phyloP scores from a whole-genome alignment of 805 yeast species.

The Yarrowia deformans region DNA sequence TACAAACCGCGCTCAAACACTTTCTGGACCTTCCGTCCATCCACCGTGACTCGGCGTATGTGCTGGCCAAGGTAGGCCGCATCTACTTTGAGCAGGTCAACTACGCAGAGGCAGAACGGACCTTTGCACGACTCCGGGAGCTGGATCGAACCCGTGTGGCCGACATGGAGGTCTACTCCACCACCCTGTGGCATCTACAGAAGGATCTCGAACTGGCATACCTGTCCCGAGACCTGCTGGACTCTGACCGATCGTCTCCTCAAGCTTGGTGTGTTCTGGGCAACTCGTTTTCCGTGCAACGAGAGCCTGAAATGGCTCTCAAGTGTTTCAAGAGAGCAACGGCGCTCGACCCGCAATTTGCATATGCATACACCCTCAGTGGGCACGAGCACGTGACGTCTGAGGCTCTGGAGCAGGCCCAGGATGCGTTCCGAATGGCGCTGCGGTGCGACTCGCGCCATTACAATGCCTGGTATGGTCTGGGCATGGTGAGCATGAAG shows the following conservation, averaged over 20 bases:
- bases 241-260: conserved; percentile 68
- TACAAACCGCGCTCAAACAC: conserved; percentile 77
- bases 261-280: conserved; percentile 94
- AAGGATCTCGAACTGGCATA: conserved; percentile 79
- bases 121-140: conserved; percentile 66
- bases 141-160: conserved; percentile 78
- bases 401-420: conserved; percentile 90
- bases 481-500: conserved; percentile 91
- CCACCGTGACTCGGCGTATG: conserved; percentile 82
- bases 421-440: conserved; percentile 81
- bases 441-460: conserved; percentile 78
- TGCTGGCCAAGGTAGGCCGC: conserved; percentile 77
- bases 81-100: conserved; percentile 86
- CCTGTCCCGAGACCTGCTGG: conserved; percentile 80
- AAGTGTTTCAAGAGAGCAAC: conserved; percentile 84
- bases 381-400: conserved; percentile 91
- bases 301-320: conserved; percentile 90
- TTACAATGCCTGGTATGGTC: conserved; percentile 93
- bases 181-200: conserved; percentile 90
- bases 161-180: conserved; percentile 92
- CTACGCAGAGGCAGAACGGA: conserved; percentile 74
- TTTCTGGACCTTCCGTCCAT: conserved; percentile 68
- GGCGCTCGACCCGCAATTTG: conserved; percentile 69
- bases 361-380: conserved; percentile 89
- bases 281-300: conserved; percentile 78